Percentiles rank a stretch among this genome's conserved stretches.
Evolutionary conservation across 768 basidiomycete genomes (phyloP).

Genomic region (Suillus discolor): DNA sequence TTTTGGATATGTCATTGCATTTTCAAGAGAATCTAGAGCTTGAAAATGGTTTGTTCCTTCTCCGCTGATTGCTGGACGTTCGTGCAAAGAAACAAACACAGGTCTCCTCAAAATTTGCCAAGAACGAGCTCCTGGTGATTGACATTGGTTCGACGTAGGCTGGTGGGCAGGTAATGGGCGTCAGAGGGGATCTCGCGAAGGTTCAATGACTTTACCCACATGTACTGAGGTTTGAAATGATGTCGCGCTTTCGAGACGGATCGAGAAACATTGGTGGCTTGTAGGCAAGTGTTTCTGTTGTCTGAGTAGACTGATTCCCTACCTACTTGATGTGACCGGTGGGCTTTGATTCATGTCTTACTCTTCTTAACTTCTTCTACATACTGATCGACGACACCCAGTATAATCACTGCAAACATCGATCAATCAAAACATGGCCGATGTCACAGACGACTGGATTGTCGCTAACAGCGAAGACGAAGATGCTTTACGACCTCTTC

Average conservation of each 20-base stretch:
- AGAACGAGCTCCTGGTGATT: constrained; percentile 91
- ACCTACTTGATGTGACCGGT: background rate
- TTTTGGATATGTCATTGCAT: rapidly evolving
- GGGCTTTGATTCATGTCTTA: background rate
- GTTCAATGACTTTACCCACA: constrained; percentile 92
- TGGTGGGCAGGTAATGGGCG: constrained; percentile 90
- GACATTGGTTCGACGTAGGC: constrained; percentile 98
- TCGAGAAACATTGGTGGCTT: constrained; percentile 98
- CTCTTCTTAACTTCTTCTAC: background rate
- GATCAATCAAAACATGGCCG: constrained; percentile 11
- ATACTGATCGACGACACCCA: background rate
- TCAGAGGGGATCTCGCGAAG: constrained; percentile 94
- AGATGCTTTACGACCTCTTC: constrained; percentile 9
- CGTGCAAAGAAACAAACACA: constrained; percentile 95
- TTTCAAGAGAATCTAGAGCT: constrained; percentile 36
- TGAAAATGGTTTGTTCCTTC: constrained; percentile 92
- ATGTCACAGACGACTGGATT: constrained; percentile 39
- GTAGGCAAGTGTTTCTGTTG: constrained; percentile 37
- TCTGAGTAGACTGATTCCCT: constrained; percentile 64
- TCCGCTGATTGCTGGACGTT: constrained; percentile 98
- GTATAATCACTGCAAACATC: background rate
- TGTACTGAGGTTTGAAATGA: constrained; percentile 98
- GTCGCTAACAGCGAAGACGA: constrained; percentile 54
- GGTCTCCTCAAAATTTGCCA: constrained; percentile 84
- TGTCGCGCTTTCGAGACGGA: constrained; percentile 90